Evolutionary conservation across 2,329 filamentous ascomycete species (phyloP).

Genomic region (Scedosporium boydii): DNA sequence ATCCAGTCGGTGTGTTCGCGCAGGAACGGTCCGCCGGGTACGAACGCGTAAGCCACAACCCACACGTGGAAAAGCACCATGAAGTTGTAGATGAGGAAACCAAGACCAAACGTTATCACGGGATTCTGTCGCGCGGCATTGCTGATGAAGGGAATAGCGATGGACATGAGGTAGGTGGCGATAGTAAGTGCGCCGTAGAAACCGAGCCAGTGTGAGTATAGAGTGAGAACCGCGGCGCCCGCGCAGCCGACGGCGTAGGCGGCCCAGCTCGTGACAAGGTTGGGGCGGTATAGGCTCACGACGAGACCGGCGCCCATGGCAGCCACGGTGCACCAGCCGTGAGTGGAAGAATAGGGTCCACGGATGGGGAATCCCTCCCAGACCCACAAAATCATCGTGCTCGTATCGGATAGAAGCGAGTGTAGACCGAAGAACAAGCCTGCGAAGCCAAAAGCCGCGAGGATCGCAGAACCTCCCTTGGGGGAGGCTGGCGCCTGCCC

Average conservation of each 20-base stretch:
- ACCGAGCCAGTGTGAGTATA: slow-evolving; percentile 73
- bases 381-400: slow-evolving; percentile 97
- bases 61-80: slow-evolving; percentile 96
- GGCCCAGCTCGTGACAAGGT: slow-evolving; percentile 66
- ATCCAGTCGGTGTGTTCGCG: slow-evolving; percentile 95
- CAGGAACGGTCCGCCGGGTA: slow-evolving; percentile 85
- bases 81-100: slow-evolving; percentile 87
- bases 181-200: slow-evolving; percentile 75
- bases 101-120: slow-evolving; percentile 73
- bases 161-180: slow-evolving; percentile 72
- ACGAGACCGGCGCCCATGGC: slow-evolving; percentile 78
- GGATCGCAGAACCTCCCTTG: slow-evolving; percentile 53
- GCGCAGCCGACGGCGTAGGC: slow-evolving; percentile 68
- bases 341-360: slow-evolving; percentile 80
- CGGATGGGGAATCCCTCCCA: slow-evolving; percentile 94
- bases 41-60: slow-evolving; percentile 97
- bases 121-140: slow-evolving; percentile 71
- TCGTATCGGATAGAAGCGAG: slow-evolving; percentile 88
- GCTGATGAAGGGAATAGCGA: slow-evolving; percentile 64
- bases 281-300: slow-evolving; percentile 64
- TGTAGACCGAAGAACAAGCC: slow-evolving; percentile 85
- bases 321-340: slow-evolving; percentile 77
- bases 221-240: slow-evolving; percentile 70
- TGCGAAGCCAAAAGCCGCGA: slow-evolving; percentile 70
- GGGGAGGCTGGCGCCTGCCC: slow-evolving; percentile 22